phyloP scores from a whole-genome alignment of 352 stramenopile species.

The Aphanomyces euteiches region DNA sequence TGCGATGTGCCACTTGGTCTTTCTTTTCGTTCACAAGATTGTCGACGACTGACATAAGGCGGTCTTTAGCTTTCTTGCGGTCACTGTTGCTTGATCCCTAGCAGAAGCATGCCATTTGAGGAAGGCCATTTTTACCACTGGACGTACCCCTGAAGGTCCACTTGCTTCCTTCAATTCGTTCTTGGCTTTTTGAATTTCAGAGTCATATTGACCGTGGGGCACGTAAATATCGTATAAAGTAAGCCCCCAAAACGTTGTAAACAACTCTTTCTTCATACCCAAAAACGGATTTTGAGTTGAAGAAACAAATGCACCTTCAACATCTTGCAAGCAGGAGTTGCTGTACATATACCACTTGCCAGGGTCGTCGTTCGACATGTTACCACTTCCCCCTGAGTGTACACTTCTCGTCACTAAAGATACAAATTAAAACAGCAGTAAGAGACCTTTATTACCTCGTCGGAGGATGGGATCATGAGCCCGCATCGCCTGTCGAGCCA shows the following conservation, averaged over 20 bases:
- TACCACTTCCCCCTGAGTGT: slow-evolving; percentile 28
- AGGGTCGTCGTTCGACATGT: slow-evolving; percentile 26
- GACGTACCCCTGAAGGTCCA: too few species aligned
- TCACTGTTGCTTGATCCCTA: slow-evolving; percentile 32
- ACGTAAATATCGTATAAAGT: slow-evolving; percentile 85
- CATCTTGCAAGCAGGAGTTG: slow-evolving; percentile 51
- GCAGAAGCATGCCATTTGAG: too few species aligned
- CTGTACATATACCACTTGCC: slow-evolving; percentile 63
- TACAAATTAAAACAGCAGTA: slow-evolving; percentile 41
- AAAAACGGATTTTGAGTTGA: slow-evolving; percentile 48
- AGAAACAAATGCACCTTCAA: slow-evolving; percentile 43
- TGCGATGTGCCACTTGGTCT: slow-evolving; percentile 78
- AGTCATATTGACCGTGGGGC: slow-evolving; percentile 80
- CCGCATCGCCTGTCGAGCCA: slow-evolving; percentile 73
- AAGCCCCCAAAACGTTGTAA: slow-evolving; percentile 82
- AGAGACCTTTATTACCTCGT: slow-evolving; percentile 30
- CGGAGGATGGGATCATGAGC: slow-evolving; percentile 65
- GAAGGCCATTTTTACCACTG: slow-evolving; percentile 16
- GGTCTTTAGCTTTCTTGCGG: slow-evolving; percentile 78
- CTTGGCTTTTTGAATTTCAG: slow-evolving; percentile 50
- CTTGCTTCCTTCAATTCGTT: slow-evolving; percentile 9
- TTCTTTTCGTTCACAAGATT: slow-evolving; percentile 82
- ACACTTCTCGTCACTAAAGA: slow-evolving; percentile 34
- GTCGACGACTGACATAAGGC: slow-evolving; percentile 72
- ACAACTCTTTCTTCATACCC: slow-evolving; percentile 71